Base-by-base conservation (phyloP, 78 protist species). In the Tieghemostelium lacteum region DNA sequence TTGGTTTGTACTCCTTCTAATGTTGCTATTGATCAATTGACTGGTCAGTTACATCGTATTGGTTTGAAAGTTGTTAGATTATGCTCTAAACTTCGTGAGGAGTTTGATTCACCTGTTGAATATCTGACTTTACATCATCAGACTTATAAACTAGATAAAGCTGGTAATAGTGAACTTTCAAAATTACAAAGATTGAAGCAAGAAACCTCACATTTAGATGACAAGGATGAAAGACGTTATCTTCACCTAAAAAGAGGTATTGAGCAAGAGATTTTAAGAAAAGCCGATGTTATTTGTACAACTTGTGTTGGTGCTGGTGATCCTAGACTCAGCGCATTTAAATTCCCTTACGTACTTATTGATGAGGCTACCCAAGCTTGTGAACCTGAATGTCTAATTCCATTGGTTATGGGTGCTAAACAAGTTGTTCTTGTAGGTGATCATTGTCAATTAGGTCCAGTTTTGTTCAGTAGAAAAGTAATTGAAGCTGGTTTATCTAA, bases 271-370 rank as follows among this genome's bases (percentile, higher is more conserved):
- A 85, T 99, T 7, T 92, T 99, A 1, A 39, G 77, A 78, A 52
- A 54, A 17, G 99, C 99, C 2, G 99, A 98, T 60, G 99, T 99
- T 34, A 94, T 99, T 58, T 98, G 99, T 87, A 66, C 95, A 73
- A 99, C 99, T 12, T 98, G 99, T 92, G 98, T 95, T 20, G 98
- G 98, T n/a, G 97, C 99, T 2, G 99, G 99, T 31, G 99, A 98
- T 85, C 97, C 96, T 31, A 95, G 99, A 28, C 91, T 99, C n/a
- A 5, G 63, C 0, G 14, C 22, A 26, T 58, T 95, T 71, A 75
- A 93, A 54, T 99, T 98, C 96, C 86, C 91, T 12, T 71, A 88
- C 22, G 99, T 99, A 39, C 85, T 99, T 14, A 89, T 99, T 19
- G 99, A 99, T 92, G 99, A 99, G 95, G 19, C 96, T 26, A 98